Evolutionary conservation across 306 rosid genomes (phyloP), one percentile per base, ranked within the genome.

Genomic region (Calophaca sinica): DNA sequence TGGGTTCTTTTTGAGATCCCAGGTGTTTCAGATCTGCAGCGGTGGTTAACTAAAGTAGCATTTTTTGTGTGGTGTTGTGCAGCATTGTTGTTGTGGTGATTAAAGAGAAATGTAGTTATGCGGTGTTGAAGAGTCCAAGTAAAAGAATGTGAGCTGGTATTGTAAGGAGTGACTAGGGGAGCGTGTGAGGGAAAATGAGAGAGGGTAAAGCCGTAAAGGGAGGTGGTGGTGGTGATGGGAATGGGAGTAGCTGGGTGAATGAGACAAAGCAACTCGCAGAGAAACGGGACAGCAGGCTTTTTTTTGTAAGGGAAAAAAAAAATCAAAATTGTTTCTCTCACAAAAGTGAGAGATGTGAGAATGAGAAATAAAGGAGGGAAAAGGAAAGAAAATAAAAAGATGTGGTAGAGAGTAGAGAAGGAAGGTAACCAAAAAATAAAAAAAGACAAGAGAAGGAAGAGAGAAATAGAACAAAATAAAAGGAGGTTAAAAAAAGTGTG

Each of bases 231-330:
- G 26, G 26, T 20, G 26, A 20, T 20, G 26, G 26, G 26, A 14
- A 13, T 50, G 12, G 49, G 68, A 68, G 84, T 69, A 42, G 83
- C 81, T 74, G 78, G 8, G 70, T 58, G 78, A 82, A 82, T 44
- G 86, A 58, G 86, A 84, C 75, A 69, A 82, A 53, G 82, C 61
- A 86, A 71, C 84, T 77, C 60, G 72, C 74, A 79, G 84, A 60
- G 68, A 79, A 62, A 60, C 57, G 69, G 57, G 50, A 68, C 77
- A 62, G 65, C 33, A 62, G 54, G 58, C 71, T 62, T 65, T 73
- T 75, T 33, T 41, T 69, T 29, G 46, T 26, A 73, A 60, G 82
- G 2, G 54, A 73, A 82, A 11, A 38, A 9, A 44, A 45, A 3
- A 3, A 9, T 3, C 9, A 45, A 45, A 45, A 20, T 20, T 20